Evolutionary conservation across 208 protist species (phyloP).

Genomic region (Leishmania guyanensis): DNA sequence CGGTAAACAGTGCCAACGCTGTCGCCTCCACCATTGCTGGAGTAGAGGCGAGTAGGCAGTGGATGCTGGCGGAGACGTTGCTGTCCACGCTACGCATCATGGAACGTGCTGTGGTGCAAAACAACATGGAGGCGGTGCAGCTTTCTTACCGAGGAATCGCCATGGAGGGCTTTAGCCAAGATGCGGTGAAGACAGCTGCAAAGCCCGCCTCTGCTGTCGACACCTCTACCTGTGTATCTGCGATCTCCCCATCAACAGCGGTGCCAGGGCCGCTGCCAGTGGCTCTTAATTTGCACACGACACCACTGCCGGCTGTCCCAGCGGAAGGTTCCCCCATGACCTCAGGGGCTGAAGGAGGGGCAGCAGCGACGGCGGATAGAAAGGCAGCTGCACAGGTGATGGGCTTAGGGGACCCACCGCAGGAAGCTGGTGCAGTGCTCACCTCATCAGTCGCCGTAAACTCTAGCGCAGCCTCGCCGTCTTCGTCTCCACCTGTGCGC

Average conservation of each 20-base stretch:
- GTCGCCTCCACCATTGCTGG: background rate
- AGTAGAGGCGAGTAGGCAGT: conserved; percentile 32
- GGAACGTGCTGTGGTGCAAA: conserved; percentile 93
- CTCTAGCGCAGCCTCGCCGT: background rate
- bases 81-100: conserved; percentile 85
- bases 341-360: background rate
- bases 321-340: background rate
- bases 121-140: conserved; percentile 85
- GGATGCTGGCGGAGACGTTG: conserved; percentile 84
- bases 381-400: background rate
- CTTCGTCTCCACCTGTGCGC: conserved; percentile 17
- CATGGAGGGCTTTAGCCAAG: conserved; percentile 41
- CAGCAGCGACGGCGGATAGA: background rate
- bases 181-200: background rate
- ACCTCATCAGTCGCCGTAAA: background rate
- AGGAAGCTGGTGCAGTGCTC: background rate
- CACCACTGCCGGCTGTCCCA: conserved; percentile 9
- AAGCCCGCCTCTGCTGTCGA: background rate
- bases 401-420: background rate
- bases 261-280: conserved; percentile 4
- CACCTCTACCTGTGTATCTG: background rate
- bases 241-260: background rate
- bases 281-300: background rate
- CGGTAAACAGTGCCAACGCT: background rate
- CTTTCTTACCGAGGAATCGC: conserved; percentile 84